phyloP scores from a whole-genome alignment of 1,139 yeast species.

The Kluyveromyces sp. region DNA sequence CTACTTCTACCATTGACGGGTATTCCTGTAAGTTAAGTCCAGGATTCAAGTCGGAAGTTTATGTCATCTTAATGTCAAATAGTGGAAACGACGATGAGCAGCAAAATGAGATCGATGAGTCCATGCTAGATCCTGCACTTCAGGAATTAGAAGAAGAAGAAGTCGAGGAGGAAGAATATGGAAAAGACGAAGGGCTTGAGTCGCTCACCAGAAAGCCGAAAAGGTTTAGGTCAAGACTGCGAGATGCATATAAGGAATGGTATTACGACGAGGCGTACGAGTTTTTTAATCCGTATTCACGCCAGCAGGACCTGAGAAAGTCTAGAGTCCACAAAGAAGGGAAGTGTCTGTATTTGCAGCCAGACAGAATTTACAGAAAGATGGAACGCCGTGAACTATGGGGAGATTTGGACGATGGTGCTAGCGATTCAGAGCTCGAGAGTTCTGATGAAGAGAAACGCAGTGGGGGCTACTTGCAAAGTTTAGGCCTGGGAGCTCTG shows the following conservation, averaged over 20 bases:
- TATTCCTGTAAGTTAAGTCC: too few relatives aligned
- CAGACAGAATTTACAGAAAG: slow-evolving; percentile 7
- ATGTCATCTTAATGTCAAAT: neutral
- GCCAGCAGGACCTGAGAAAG: slow-evolving; percentile 18
- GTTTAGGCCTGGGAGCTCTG: slow-evolving; percentile 17
- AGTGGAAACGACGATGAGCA: neutral
- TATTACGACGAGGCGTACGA: slow-evolving; percentile 14
- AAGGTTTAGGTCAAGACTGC: slow-evolving; percentile 9
- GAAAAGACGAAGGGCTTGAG: neutral
- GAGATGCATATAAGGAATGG: slow-evolving; percentile 16
- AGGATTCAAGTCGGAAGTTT: neutral
- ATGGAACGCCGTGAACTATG: neutral
- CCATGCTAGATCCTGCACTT: neutral
- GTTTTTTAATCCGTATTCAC: slow-evolving; percentile 16
- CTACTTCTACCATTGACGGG: too few relatives aligned
- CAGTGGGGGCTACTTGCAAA: slow-evolving; percentile 4
- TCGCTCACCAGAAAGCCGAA: neutral
- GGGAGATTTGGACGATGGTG: slow-evolving; percentile 3
- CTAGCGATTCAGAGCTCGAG: slow-evolving; percentile 5
- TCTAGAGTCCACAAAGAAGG: slow-evolving; percentile 23
- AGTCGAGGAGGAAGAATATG: neutral
- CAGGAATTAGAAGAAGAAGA: neutral
- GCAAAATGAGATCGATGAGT: neutral
- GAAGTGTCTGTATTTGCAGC: slow-evolving; percentile 14
- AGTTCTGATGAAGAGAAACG: neutral